These are phyloP conservation scores for Starmerella bombicola DNA, from an alignment of 805 yeast genomes.

Conservation along the genomic window DNA sequence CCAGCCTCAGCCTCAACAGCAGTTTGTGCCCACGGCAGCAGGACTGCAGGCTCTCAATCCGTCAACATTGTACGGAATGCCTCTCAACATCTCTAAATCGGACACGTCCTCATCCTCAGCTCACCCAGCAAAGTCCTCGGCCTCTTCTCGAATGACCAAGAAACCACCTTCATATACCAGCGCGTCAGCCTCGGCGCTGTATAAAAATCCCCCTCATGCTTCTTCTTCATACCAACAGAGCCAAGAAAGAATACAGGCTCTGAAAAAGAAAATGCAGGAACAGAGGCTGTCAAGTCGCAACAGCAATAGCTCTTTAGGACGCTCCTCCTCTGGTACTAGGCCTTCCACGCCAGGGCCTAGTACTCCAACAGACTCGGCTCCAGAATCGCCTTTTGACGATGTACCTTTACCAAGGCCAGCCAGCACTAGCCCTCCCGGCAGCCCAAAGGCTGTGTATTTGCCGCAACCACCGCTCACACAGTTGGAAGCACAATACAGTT, in stretches of 20 bases:
- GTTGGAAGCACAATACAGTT: slow-evolving; percentile 39
- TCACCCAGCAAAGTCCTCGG: neutral
- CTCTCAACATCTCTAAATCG: slow-evolving; percentile 1
- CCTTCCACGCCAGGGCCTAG: neutral
- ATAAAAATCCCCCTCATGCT: slow-evolving; percentile 10
- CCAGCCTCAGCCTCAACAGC: slow-evolving; percentile 2
- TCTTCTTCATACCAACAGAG: slow-evolving; percentile 20
- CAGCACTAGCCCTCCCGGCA: slow-evolving; percentile 4
- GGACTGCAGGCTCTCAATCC: slow-evolving; percentile 22
- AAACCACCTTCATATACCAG: slow-evolving; percentile 1
- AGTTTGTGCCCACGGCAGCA: slow-evolving; percentile 18
- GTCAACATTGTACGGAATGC: slow-evolving; percentile 20
- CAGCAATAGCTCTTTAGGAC: neutral
- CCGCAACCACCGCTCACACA: slow-evolving; percentile 33
- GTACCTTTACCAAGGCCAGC: neutral
- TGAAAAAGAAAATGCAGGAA: slow-evolving; percentile 20
- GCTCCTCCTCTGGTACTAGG: neutral
- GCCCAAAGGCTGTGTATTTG: slow-evolving; percentile 2
- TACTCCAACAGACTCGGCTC: slow-evolving; percentile 2
- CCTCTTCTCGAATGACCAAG: neutral
- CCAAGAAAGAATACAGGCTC: slow-evolving; percentile 21
- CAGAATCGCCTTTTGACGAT: neutral
- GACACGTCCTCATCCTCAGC: neutral
- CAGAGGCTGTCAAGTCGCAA: slow-evolving; percentile 6
- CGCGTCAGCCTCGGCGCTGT: slow-evolving; percentile 16